Conservation (phyloP, 805 yeast genomes). For the Starmerella scarabaei region DNA sequence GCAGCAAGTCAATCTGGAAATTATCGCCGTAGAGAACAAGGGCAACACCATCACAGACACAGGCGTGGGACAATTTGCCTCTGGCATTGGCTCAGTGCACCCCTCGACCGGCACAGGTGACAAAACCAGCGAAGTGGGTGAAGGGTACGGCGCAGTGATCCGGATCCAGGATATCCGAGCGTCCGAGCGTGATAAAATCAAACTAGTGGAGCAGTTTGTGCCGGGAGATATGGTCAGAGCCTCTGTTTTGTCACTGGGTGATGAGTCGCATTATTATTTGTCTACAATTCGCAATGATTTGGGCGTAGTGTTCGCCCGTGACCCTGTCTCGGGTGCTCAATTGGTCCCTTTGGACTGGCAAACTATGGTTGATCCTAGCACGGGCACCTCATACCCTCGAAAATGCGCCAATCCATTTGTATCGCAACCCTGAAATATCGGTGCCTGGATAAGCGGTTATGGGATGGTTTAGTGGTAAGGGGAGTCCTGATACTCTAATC, state of each 20-base stretch:
- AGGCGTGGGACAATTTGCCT: conserved; percentile 51
- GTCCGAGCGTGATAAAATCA: conserved; percentile 80
- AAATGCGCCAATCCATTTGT: conserved; percentile 81
- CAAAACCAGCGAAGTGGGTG: conserved; percentile 50
- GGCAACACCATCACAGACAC: conserved; percentile 45
- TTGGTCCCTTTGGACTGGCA: conserved; percentile 94
- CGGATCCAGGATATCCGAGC: conserved; percentile 80
- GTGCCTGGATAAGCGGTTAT: too few relatives aligned
- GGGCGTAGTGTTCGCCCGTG: conserved; percentile 83
- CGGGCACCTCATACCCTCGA: conserved; percentile 64
- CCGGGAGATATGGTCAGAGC: conserved; percentile 94
- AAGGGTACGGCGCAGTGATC: conserved; percentile 74
- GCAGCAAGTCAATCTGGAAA: conserved; percentile 68
- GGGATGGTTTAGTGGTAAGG: too few relatives aligned
- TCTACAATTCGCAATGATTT: conserved; percentile 81
- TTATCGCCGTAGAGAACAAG: conserved; percentile 51
- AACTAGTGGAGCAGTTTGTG: conserved; percentile 60
- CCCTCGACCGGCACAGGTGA: conserved; percentile 20
- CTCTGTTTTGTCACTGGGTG: conserved; percentile 70
- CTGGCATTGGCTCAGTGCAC: conserved; percentile 23
- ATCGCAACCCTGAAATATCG: not conserved
- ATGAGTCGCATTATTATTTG: conserved; percentile 80
- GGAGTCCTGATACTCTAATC: too few relatives aligned
- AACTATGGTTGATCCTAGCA: conserved; percentile 67
- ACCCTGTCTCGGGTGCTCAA: conserved; percentile 52